Conservation (phyloP, 345 rosid species). For the Xanthoceras sorbifolium region DNA sequence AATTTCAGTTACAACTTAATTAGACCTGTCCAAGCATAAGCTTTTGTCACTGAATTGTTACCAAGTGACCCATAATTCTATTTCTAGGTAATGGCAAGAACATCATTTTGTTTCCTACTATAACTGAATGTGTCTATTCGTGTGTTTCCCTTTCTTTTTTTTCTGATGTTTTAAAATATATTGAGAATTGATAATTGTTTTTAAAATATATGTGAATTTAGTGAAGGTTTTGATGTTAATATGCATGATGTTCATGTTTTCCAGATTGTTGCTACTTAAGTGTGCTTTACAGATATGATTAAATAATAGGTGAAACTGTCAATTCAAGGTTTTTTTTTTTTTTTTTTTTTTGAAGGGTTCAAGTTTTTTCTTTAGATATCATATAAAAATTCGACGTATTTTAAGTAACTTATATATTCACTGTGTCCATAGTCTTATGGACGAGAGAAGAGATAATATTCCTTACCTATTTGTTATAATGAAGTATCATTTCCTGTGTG, state of each 20-base stretch:
- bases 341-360: too few species aligned
- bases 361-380: too few species aligned
- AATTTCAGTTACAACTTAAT: too few species aligned
- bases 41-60: too few species aligned
- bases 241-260: not conserved
- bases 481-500: not conserved
- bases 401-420: not conserved
- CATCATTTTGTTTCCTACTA: too few species aligned
- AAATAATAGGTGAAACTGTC: not conserved
- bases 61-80: too few species aligned
- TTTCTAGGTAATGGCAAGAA: too few species aligned
- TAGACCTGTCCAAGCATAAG: too few species aligned
- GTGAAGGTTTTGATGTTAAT: not conserved
- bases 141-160: not conserved
- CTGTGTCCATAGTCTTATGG: not conserved
- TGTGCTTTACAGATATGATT: not conserved
- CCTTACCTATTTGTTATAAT: slow-evolving; percentile 10
- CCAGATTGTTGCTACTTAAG: not conserved
- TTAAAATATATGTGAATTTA: not conserved
- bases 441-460: not conserved
- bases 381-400: not conserved
- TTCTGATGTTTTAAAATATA: not conserved
- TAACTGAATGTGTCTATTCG: not conserved
- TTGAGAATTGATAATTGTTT: not conserved
- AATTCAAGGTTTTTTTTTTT: not conserved